phyloP scores from a whole-genome alignment of 1,284 basidiomycete genomes.

The Schizophyllum commune region DNA sequence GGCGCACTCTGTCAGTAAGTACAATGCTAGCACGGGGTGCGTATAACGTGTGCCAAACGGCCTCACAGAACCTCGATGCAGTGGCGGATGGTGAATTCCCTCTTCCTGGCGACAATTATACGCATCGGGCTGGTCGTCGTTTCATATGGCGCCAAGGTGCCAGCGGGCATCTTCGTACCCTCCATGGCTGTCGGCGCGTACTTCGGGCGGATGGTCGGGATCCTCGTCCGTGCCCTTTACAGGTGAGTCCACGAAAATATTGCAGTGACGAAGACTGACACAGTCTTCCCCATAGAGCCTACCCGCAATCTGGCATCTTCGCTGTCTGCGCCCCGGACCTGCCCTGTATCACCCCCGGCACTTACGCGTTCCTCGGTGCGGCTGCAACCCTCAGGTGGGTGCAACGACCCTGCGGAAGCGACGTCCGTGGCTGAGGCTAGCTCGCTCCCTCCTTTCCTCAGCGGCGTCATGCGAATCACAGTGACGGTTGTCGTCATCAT shows the following conservation, averaged over 20 bases:
- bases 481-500: constrained; percentile 99
- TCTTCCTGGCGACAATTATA: constrained; percentile 87
- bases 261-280: background rate
- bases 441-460: constrained; percentile 19
- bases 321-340: constrained; percentile 85
- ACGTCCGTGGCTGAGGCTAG: background rate
- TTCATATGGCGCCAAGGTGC: constrained; percentile 95
- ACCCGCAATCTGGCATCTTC: constrained; percentile 81
- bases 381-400: constrained; percentile 84
- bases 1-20: constrained; percentile 94
- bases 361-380: constrained; percentile 92
- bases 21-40: background rate
- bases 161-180: constrained; percentile 95
- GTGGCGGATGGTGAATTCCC: constrained; percentile 92
- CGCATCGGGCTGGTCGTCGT: constrained; percentile 84
- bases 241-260: constrained; percentile 37
- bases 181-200: constrained; percentile 97
- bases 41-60: background rate
- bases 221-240: constrained; percentile 90
- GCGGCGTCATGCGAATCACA: constrained; percentile 94
- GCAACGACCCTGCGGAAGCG: constrained; percentile 8
- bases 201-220: constrained; percentile 94
- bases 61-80: constrained; percentile 70
- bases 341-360: constrained; percentile 97
- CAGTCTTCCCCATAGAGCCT: constrained; percentile 47